Conservation (phyloP, 116 monocot species). For the Trichopus zeylanicus region DNA sequence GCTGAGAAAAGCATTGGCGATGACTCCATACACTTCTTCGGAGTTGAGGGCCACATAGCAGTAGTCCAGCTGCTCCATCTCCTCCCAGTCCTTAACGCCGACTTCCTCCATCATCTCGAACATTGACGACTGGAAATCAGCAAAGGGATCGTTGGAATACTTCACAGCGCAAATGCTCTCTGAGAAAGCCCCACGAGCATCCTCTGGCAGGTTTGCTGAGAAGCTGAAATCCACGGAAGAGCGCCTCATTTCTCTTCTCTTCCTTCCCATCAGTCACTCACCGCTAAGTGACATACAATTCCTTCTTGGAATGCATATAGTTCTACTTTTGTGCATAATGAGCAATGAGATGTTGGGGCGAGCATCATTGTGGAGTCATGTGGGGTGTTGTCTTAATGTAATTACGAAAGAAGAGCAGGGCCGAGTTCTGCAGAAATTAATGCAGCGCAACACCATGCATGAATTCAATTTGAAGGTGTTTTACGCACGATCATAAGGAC, state of each 20-base stretch:
- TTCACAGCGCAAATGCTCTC: conserved; percentile 38
- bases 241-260: conserved; percentile 8
- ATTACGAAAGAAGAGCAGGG: not conserved
- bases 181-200: conserved; percentile 10
- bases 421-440: not conserved
- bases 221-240: conserved; percentile 19
- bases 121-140: conserved; percentile 35
- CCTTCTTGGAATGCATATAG: no score
- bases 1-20: conserved; percentile 39
- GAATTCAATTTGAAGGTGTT: no score
- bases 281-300: no score
- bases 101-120: conserved; percentile 28
- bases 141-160: conserved; percentile 26
- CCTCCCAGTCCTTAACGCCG: conserved; percentile 29
- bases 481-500: no score
- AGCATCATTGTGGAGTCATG: not conserved
- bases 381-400: not conserved
- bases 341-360: not conserved
- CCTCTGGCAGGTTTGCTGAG: conserved; percentile 31
- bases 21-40: conserved; percentile 20
- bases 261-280: no score
- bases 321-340: not conserved
- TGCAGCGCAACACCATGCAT: not conserved
- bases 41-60: conserved; percentile 42
- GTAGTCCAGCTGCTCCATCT: conserved; percentile 46